Conservation (phyloP, 163 green algal genomes). For the Trebouxiophyceae sp. region DNA sequence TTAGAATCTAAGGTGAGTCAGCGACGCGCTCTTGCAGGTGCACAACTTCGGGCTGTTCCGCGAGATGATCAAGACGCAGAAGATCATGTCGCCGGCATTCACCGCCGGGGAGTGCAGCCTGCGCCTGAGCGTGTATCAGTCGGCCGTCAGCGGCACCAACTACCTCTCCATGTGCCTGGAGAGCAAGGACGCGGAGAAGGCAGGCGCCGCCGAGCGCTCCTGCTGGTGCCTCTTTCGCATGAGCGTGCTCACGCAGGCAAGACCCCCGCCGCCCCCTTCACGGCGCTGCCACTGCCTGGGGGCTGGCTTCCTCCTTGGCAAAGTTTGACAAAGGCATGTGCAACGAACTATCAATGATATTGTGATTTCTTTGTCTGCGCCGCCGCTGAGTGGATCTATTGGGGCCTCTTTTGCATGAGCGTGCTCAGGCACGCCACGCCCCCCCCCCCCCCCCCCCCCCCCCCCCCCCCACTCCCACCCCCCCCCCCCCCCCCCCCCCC, state of each 20-base stretch:
- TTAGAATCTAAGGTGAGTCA: no score
- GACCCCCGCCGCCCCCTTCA: no score
- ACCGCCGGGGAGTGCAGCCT: conserved; percentile 59
- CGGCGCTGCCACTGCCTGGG: no score
- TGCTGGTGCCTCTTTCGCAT: conserved; percentile 74
- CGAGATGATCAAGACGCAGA: conserved; percentile 70
- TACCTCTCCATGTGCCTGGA: conserved; percentile 62
- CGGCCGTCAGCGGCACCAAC: conserved; percentile 21
- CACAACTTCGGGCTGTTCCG: conserved; percentile 63
- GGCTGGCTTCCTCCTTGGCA: no score
- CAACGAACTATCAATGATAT: no score
- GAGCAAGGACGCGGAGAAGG: conserved; percentile 58
- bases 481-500: no score
- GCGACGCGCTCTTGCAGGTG: conserved; percentile 20
- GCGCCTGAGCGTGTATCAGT: conserved; percentile 62
- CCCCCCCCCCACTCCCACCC: background rate
- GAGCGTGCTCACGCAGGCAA: conserved; percentile 40
- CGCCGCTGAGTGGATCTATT: no score
- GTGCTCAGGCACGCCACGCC: conserved; percentile 42
- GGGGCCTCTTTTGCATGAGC: no score
- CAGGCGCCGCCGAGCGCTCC: conserved; percentile 29
- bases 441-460: no score
- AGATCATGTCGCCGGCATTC: conserved; percentile 71
- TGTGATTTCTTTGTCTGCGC: no score
- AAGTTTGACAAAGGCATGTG: no score